Evolutionary conservation across 768 basidiomycete genomes (phyloP).

Genomic region (Kwoniella botswanensis): DNA sequence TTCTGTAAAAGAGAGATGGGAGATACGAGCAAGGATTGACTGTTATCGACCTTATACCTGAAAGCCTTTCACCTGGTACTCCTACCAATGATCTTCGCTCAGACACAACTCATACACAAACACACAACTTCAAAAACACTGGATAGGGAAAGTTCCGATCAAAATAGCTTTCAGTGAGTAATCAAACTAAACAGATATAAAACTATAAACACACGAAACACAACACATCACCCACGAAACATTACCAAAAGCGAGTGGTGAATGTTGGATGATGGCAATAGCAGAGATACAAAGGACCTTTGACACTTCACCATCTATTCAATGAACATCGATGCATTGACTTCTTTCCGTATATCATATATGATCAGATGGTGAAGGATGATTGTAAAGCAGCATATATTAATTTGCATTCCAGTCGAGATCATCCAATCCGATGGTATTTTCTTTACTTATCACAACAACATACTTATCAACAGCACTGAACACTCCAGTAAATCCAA

Average conservation of each 20-base stretch:
- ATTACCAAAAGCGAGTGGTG: too few relatives aligned
- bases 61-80: too few relatives aligned
- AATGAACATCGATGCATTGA: conserved; percentile 8
- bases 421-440: conserved; percentile 5
- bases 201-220: conserved; percentile 1
- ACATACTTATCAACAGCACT: not conserved
- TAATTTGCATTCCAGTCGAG: not conserved
- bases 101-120: not conserved
- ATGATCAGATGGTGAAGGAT: conserved; percentile 18
- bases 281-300: conserved; percentile 14
- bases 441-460: not conserved
- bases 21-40: too few relatives aligned
- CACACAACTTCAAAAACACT: not conserved
- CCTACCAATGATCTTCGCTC: not conserved
- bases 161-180: conserved; percentile 5
- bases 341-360: not conserved
- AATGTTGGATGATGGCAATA: not conserved
- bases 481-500: not conserved
- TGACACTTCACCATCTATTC: conserved; percentile 26
- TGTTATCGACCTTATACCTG: too few relatives aligned
- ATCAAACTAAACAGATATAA: not conserved
- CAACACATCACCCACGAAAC: not conserved
- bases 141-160: conserved; percentile 3
- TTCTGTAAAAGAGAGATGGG: too few relatives aligned
- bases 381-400: conserved; percentile 3